These are phyloP conservation scores for Cystoderma amianthinum DNA, from an alignment of 768 basidiomycete species.

Conservation along the genomic window DNA sequence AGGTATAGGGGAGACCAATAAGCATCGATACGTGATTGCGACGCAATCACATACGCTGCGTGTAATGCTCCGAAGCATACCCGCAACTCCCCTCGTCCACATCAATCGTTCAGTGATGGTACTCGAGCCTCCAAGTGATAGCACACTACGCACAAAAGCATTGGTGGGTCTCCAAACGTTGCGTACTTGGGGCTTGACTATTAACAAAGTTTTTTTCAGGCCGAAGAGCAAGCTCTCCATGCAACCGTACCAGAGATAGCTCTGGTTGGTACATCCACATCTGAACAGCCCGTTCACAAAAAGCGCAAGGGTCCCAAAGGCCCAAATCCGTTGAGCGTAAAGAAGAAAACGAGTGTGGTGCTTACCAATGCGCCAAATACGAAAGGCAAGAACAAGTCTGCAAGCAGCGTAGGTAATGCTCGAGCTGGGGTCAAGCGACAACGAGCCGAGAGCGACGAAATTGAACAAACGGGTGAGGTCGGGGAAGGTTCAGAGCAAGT, in stretches of 20 bases:
- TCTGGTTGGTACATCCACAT: slow-evolving; percentile 26
- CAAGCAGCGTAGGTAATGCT: too few relatives aligned
- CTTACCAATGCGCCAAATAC: slow-evolving; percentile 30
- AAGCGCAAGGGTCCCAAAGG: slow-evolving; percentile 75
- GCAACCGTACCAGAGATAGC: slow-evolving; percentile 42
- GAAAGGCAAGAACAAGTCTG: too few relatives aligned
- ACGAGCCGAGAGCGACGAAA: too few relatives aligned
- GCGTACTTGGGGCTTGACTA: not conserved
- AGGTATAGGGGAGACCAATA: slow-evolving; percentile 66
- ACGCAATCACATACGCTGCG: slow-evolving; percentile 77
- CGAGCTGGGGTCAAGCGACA: too few relatives aligned
- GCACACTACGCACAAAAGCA: slow-evolving; percentile 65
- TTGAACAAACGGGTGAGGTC: too few relatives aligned
- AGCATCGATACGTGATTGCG: slow-evolving; percentile 88
- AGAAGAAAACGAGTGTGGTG: slow-evolving; percentile 85
- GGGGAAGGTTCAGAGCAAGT: too few relatives aligned
- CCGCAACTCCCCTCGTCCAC: slow-evolving; percentile 87
- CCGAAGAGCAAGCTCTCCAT: slow-evolving; percentile 54
- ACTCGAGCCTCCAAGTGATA: slow-evolving; percentile 82
- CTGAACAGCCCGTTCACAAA: slow-evolving; percentile 30
- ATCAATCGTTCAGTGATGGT: slow-evolving; percentile 91
- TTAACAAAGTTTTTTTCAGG: slow-evolving; percentile 28
- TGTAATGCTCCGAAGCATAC: slow-evolving; percentile 57
- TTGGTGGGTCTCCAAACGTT: slow-evolving; percentile 28
- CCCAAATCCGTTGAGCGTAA: slow-evolving; percentile 89